These are phyloP conservation scores for Dichotomocladium elegans DNA, from an alignment of 371 early-diverging fungal species.

Conservation along the genomic window DNA sequence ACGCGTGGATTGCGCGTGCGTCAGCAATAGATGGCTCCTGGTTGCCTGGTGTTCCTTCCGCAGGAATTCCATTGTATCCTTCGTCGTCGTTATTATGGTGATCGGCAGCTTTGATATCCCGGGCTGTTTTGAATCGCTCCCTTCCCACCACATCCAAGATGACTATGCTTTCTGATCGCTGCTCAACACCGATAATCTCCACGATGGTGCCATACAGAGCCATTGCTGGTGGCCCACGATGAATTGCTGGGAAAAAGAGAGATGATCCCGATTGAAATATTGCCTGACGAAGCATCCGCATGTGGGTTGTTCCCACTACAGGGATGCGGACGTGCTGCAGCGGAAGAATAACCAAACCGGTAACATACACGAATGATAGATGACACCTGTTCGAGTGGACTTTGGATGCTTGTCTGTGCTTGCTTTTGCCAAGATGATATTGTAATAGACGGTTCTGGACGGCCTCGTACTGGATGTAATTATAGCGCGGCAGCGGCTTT, in stretches of 20 bases:
- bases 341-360: constrained; percentile 7
- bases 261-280: constrained; percentile 7
- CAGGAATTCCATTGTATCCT: too few relatives aligned
- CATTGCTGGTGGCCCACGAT: constrained; percentile 11
- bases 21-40: too few relatives aligned
- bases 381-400: too few relatives aligned
- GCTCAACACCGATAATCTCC: constrained; percentile 27
- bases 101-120: neutral
- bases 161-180: neutral
- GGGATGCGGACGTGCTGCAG: constrained; percentile 5
- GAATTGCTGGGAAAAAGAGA: constrained; percentile 14
- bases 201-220: constrained; percentile 36
- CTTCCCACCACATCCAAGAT: constrained; percentile 3
- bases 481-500: constrained; percentile 22
- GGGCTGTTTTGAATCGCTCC: constrained; percentile 2
- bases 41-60: too few relatives aligned
- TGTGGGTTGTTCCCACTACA: neutral
- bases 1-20: too few relatives aligned
- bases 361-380: constrained; percentile 6
- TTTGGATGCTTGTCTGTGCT: too few relatives aligned
- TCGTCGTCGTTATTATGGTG: too few relatives aligned
- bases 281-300: constrained; percentile 4
- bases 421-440: neutral
- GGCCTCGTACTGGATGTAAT: constrained; percentile 19
- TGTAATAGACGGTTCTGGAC: neutral